Conservation (phyloP, 495 filamentous ascomycete species). For the Bathelium albidoporum region DNA sequence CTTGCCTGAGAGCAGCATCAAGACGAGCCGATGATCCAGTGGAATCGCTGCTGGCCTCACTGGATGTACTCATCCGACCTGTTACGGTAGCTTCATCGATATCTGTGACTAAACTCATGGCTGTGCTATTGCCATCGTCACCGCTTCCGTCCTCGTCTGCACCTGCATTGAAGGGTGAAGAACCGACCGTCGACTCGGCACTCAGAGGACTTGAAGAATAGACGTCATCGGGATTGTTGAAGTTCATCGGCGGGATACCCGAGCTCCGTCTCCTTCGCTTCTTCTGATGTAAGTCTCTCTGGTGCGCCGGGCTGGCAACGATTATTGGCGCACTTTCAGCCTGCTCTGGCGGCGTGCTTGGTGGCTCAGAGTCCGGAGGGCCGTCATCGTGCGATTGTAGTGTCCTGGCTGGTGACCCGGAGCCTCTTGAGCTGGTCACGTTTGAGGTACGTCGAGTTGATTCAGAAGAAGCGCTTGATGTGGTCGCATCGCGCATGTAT, state of each 20-base stretch:
- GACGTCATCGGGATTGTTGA: conserved; percentile 49
- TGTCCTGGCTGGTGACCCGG: conserved; percentile 38
- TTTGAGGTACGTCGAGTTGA: conserved; percentile 61
- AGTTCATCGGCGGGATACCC: conserved; percentile 48
- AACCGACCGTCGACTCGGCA: conserved; percentile 38
- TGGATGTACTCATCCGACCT: neutral
- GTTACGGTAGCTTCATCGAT: conserved; percentile 13
- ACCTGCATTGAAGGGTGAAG: conserved; percentile 14
- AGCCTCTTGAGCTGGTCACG: conserved; percentile 30
- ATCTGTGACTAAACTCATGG: conserved; percentile 22
- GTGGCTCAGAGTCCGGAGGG: conserved; percentile 48
- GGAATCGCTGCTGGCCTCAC: conserved; percentile 35
- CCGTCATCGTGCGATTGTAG: conserved; percentile 30
- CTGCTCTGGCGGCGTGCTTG: conserved; percentile 53
- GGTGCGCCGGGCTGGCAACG: conserved; percentile 54
- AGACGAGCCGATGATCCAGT: conserved; percentile 57
- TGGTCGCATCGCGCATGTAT: conserved; percentile 75
- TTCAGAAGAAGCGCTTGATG: conserved; percentile 65
- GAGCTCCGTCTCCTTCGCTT: conserved; percentile 54
- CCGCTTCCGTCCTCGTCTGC: conserved; percentile 9
- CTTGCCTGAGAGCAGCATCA: conserved; percentile 67
- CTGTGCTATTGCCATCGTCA: conserved; percentile 22
- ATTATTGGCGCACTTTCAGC: conserved; percentile 48
- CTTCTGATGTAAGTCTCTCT: conserved; percentile 57
- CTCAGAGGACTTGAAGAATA: conserved; percentile 75